phyloP scores from a whole-genome alignment of 768 basidiomycete genomes.

The Rhizopogon vinicolor region DNA sequence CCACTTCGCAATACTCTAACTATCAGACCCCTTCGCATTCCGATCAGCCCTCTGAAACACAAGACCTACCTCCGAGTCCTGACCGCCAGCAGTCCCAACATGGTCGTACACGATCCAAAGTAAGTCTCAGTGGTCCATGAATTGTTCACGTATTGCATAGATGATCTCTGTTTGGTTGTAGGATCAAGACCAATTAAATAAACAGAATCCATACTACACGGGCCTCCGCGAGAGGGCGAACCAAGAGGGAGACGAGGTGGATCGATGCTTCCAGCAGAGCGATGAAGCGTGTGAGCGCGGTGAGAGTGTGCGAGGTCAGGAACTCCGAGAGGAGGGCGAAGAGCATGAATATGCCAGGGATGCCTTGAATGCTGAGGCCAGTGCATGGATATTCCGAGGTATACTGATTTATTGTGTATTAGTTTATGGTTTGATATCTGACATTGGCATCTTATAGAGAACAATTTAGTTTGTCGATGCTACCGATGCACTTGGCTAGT shows the following conservation, averaged over 20 bases:
- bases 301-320: conserved; percentile 77
- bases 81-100: conserved; percentile 11
- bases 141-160: background rate
- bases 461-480: conserved; percentile 53
- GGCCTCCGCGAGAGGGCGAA: conserved; percentile 72
- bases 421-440: background rate
- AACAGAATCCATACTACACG: conserved; percentile 64
- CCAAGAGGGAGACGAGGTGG: conserved; percentile 78
- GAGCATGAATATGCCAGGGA: conserved; percentile 76
- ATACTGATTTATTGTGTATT: conserved; percentile 12
- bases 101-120: conserved; percentile 12
- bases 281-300: conserved; percentile 70
- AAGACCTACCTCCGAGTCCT: background rate
- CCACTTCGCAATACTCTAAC: no score
- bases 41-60: conserved; percentile 1
- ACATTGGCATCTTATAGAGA: conserved; percentile 41
- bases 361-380: conserved; percentile 72
- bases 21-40: no score
- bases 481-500: background rate
- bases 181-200: conserved; percentile 61
- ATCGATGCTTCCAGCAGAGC: conserved; percentile 59
- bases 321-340: conserved; percentile 78
- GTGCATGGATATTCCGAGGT: conserved; percentile 76
- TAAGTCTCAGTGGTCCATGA: conserved; percentile 1
- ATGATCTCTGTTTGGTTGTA: conserved; percentile 12